These are phyloP conservation scores for Pouteria campechiana DNA, from an alignment of 179 eudicot species.

Conservation along the genomic window DNA sequence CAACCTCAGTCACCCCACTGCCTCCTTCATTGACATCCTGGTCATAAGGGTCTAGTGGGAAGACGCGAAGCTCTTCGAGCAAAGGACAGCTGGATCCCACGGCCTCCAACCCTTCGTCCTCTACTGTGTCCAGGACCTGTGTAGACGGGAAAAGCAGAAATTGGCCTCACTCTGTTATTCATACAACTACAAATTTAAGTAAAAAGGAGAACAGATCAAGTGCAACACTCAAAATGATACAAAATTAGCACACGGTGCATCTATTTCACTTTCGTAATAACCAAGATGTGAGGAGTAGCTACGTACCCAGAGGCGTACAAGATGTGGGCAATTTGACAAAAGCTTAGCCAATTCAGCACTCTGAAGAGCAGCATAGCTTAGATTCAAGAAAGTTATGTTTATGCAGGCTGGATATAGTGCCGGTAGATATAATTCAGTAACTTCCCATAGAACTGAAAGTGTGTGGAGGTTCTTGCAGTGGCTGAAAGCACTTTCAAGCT, in stretches of 20 bases:
- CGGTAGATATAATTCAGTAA: constrained; percentile 42
- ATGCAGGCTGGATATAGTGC: constrained; percentile 54
- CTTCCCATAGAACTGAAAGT: constrained; percentile 69
- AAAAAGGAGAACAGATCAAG: not conserved
- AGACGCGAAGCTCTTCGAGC: constrained; percentile 80
- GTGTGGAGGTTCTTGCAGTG: constrained; percentile 58
- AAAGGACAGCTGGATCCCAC: constrained; percentile 69
- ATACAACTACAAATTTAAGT: not conserved
- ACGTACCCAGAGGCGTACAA: constrained; percentile 71
- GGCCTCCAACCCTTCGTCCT: constrained; percentile 82
- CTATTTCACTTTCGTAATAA: not conserved
- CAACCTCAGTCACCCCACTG: constrained; percentile 78
- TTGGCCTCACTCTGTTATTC: no score
- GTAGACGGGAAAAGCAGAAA: not conserved
- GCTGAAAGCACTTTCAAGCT: constrained; percentile 45
- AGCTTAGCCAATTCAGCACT: constrained; percentile 45
- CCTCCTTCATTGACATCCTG: constrained; percentile 57
- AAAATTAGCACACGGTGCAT: not conserved
- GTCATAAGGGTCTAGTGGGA: constrained; percentile 72
- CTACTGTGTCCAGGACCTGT: constrained; percentile 72
- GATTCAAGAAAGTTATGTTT: constrained; percentile 65
- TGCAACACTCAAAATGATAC: not conserved
- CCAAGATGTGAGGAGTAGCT: not conserved
- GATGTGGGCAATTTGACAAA: constrained; percentile 58
- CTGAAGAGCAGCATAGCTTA: constrained; percentile 70